Evolutionary conservation across 2,329 filamentous ascomycete species (phyloP).

Genomic region (Westerdykella ornata): DNA sequence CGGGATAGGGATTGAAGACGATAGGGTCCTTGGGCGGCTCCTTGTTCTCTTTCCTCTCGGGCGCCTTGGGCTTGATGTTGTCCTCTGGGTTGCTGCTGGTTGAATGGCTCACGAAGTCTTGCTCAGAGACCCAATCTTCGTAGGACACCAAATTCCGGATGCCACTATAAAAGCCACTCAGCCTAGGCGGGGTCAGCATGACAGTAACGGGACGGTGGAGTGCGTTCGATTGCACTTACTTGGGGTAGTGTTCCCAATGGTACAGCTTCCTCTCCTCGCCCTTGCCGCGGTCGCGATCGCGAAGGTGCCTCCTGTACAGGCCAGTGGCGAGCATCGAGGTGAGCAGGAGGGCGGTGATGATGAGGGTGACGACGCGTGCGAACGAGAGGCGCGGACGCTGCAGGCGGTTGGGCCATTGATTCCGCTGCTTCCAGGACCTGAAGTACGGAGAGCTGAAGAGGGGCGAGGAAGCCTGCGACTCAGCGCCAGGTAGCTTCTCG

Average conservation of each 20-base stretch:
- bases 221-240: conserved; percentile 24
- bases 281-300: conserved; percentile 28
- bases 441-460: conserved; percentile 32
- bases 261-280: conserved; percentile 34
- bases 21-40: conserved; percentile 37
- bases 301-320: conserved; percentile 36
- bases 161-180: conserved; percentile 46
- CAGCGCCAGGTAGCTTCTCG: conserved; percentile 41
- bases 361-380: conserved; percentile 38
- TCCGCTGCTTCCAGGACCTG: conserved; percentile 32
- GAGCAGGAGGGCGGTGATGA: conserved; percentile 38
- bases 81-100: conserved; percentile 34
- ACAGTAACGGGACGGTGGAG: not conserved
- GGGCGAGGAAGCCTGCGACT: conserved; percentile 37
- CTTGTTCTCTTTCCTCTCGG: conserved; percentile 32
- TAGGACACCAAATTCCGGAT: conserved; percentile 42
- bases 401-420: conserved; percentile 36
- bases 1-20: conserved; percentile 43
- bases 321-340: conserved; percentile 39
- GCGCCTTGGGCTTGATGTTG: conserved; percentile 35
- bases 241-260: conserved; percentile 42
- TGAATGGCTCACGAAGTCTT: conserved; percentile 39
- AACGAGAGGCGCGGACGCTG: conserved; percentile 40
- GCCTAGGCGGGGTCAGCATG: conserved; percentile 24
- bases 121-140: conserved; percentile 41